These are phyloP conservation scores for Arthrobotrys musiformis DNA, from an alignment of 2,329 filamentous ascomycete genomes.

Conservation along the genomic window DNA sequence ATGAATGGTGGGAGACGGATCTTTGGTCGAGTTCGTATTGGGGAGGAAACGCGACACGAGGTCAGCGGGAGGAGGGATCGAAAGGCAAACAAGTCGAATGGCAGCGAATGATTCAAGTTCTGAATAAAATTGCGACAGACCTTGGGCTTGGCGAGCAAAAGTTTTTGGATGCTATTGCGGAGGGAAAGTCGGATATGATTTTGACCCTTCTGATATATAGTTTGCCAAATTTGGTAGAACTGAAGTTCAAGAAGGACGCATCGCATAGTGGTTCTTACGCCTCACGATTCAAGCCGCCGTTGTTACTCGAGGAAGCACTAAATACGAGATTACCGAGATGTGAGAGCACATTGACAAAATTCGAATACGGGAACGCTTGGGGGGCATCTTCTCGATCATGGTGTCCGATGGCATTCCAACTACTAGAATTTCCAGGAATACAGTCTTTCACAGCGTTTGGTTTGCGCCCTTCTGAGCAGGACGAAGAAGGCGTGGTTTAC, in stretches of 20 bases:
- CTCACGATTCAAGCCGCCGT: constrained; percentile 14
- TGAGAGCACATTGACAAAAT: constrained; percentile 13
- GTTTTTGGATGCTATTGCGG: constrained; percentile 30
- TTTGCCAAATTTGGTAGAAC: constrained; percentile 30
- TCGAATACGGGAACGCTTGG: constrained; percentile 21
- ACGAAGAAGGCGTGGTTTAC: neutral
- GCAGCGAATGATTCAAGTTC: constrained; percentile 17
- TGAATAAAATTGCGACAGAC: constrained; percentile 8
- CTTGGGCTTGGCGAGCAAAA: constrained; percentile 11
- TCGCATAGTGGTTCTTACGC: constrained; percentile 9
- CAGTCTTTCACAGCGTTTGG: constrained; percentile 14
- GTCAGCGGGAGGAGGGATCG: neutral
- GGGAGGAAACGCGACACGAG: constrained; percentile 12
- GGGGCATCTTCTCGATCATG: constrained; percentile 6
- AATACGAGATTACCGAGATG: constrained; percentile 6
- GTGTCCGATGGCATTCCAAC: constrained; percentile 18
- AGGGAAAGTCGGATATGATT: constrained; percentile 34
- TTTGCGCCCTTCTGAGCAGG: constrained; percentile 5
- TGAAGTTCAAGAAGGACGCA: constrained; percentile 9
- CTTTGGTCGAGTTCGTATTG: constrained; percentile 16
- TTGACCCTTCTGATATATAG: constrained; percentile 27
- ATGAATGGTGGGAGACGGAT: constrained; percentile 14
- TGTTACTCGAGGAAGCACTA: constrained; percentile 30
- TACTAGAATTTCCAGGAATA: constrained; percentile 16
- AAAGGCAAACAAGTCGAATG: constrained; percentile 19